Evolutionary conservation across 768 basidiomycete species (phyloP).

Genomic region (Boletus rubescentipes): DNA sequence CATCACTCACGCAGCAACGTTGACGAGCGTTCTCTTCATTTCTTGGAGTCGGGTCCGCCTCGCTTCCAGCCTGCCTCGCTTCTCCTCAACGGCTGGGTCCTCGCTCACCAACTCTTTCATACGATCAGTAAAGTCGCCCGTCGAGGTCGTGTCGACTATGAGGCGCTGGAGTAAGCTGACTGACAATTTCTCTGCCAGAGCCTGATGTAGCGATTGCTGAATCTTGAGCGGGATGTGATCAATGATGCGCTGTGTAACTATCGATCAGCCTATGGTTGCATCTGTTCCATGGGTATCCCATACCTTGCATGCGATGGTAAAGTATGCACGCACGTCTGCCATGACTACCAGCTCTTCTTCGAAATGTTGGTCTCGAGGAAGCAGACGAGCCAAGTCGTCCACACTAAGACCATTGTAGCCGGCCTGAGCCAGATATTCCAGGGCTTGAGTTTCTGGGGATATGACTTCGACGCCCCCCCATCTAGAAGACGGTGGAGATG

Average conservation of each 20-base stretch:
- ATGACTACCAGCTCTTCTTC: conserved; percentile 50
- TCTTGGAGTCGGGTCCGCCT: conserved; percentile 38
- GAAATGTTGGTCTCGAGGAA: conserved; percentile 24
- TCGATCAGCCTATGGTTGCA: not conserved
- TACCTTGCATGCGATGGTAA: conserved; percentile 55
- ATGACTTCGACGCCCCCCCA: too few relatives aligned
- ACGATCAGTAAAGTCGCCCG: conserved; percentile 23
- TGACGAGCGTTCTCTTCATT: conserved; percentile 38
- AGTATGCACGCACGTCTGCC: conserved; percentile 57
- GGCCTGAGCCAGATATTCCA: conserved; percentile 30
- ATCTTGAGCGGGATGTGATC: conserved; percentile 54
- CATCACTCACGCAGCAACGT: conserved; percentile 20
- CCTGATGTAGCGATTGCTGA: conserved; percentile 44
- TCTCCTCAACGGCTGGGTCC: conserved; percentile 38
- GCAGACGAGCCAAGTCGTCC: conserved; percentile 29
- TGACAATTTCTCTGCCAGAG: conserved; percentile 37
- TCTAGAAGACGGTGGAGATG: too few relatives aligned
- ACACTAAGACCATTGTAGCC: conserved; percentile 24
- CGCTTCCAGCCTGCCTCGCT: conserved; percentile 35
- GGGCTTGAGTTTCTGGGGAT: conserved; percentile 11
- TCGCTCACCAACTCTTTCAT: conserved; percentile 47
- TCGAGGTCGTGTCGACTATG: conserved; percentile 18
- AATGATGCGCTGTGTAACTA: conserved; percentile 45
- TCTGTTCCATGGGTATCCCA: not conserved
- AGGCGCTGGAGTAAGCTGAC: conserved; percentile 36